A percentile compares a stretch with the other conserved stretches of the same genome.
Evolutionary conservation across 2,329 filamentous ascomycete genomes (phyloP).

Genomic region (Fusarium proliferatum): DNA sequence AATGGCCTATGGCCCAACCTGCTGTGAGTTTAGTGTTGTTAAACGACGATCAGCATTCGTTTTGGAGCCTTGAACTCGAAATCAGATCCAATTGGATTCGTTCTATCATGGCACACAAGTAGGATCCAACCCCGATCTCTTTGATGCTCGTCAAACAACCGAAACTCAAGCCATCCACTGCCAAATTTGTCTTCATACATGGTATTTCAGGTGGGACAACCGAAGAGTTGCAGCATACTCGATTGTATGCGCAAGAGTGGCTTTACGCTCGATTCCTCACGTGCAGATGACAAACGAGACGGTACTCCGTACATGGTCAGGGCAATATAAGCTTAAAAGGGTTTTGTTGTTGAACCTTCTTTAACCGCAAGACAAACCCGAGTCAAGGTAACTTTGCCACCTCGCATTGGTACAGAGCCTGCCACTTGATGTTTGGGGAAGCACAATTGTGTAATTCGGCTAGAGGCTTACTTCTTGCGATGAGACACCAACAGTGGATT

Average conservation of each 20-base stretch:
- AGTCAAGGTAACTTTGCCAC: conserved; percentile 19
- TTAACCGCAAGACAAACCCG: conserved; percentile 18
- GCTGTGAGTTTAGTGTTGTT: conserved; percentile 15
- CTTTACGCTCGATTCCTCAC: conserved; percentile 18
- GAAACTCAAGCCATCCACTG: neutral
- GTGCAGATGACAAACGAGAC: conserved; percentile 7
- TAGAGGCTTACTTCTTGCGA: conserved; percentile 28
- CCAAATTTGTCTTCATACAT: conserved; percentile 13
- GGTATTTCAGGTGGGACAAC: conserved; percentile 19
- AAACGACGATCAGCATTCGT: neutral
- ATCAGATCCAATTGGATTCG: neutral
- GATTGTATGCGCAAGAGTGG: conserved; percentile 1
- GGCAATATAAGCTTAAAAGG: conserved; percentile 46
- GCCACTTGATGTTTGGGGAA: conserved; percentile 10
- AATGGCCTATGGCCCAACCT: conserved; percentile 6
- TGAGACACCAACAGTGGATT: conserved; percentile 33
- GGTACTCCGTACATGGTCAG: conserved; percentile 18
- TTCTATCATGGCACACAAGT: conserved; percentile 15
- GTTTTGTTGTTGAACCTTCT: conserved; percentile 12
- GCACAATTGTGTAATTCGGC: conserved; percentile 31
- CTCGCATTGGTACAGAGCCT: neutral
- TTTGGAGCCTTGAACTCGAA: neutral
- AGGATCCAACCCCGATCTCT: neutral
- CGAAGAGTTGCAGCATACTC: neutral
- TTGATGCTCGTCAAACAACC: neutral